Base-by-base conservation (phyloP, 228 moss, liverwort and hornwort species). In the Sphagnum magellanicum region DNA sequence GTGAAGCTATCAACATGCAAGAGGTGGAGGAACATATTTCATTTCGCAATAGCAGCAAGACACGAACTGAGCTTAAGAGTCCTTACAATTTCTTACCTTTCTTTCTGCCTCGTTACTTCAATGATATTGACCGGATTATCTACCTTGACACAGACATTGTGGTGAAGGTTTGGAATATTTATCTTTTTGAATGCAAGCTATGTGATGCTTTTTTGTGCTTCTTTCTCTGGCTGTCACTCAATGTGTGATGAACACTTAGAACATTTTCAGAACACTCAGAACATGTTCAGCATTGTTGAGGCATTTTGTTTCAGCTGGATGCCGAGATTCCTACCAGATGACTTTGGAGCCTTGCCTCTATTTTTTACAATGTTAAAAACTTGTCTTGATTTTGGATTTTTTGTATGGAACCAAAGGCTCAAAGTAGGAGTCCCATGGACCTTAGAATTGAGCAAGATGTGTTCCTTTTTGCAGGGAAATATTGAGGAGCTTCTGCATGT, bases 71-170 rank as follows among this genome's bases (percentile, higher is more conserved):
- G 81, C 84, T 91, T 8, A 77, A 75, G 72, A 85, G 86, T 60
- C 89, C 92, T 13, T 96, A 92, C 79, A 96, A 90, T 71, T 92
- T 96, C 67, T 50, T 91, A 48, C 88, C 91, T 10, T 96, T 86
- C 65, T 81, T 91, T 64, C 73, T 92, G 14, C 89, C 96, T 50
- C 79, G 72, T 6, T 69, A 86, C 67, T 81, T 84, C 69, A 75
- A 83, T 62, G 73, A 83, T 52, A 70, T 91, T 71, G 86, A 80
- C 66, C 83, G 81, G 74, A 70, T 96, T 61, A 84, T 96, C 65
- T 96, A 92, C 78, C 89, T 96, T 6, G 96, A 96, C 74, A 79
- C 92, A 5, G 96, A 91, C 69, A 76, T 80, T 52, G 92, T 96
- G 52, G 96, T 96, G 57, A 89, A 96, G 90, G 95, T 92, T 78